A percentile compares a stretch with the other conserved stretches of the same genome.
phyloP scores from a whole-genome alignment of 192 early-diverging fungal genomes.

The Coemansia sp. region DNA sequence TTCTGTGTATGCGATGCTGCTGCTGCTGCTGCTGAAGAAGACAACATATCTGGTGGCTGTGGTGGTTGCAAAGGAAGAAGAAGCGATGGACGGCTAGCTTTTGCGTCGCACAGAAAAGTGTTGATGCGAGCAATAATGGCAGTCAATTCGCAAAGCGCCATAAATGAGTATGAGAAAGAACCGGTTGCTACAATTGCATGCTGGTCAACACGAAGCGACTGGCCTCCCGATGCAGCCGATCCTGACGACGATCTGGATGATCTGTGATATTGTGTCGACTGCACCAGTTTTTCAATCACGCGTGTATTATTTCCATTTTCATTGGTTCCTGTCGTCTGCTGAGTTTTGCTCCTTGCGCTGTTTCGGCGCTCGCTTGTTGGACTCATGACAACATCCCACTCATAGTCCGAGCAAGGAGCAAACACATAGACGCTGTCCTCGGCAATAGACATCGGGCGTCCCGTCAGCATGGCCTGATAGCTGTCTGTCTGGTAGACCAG shows the following conservation, averaged over 20 bases:
- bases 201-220: slow-evolving; percentile 31
- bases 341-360: neutral
- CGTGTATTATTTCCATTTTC: neutral
- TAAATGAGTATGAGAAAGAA: slow-evolving; percentile 55
- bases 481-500: slow-evolving; percentile 56
- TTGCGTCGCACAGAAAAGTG: slow-evolving; percentile 48
- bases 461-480: slow-evolving; percentile 56
- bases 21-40: neutral
- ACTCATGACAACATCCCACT: slow-evolving; percentile 46
- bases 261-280: slow-evolving; percentile 13
- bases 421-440: slow-evolving; percentile 50
- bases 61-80: neutral
- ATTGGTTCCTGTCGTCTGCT: neutral
- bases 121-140: slow-evolving; percentile 46
- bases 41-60: neutral
- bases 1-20: neutral
- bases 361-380: neutral
- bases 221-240: slow-evolving; percentile 23
- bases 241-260: slow-evolving; percentile 38
- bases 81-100: slow-evolving; percentile 30
- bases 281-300: neutral
- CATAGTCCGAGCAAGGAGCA: slow-evolving; percentile 53
- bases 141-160: slow-evolving; percentile 54
- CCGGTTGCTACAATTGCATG: slow-evolving; percentile 49
- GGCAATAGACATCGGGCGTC: slow-evolving; percentile 44